A percentile compares a stretch with the other conserved stretches of the same genome.
These are phyloP conservation scores for Protoeuglena noctilucae DNA, from an alignment of 139 green algal genomes.

Conservation along the genomic window DNA sequence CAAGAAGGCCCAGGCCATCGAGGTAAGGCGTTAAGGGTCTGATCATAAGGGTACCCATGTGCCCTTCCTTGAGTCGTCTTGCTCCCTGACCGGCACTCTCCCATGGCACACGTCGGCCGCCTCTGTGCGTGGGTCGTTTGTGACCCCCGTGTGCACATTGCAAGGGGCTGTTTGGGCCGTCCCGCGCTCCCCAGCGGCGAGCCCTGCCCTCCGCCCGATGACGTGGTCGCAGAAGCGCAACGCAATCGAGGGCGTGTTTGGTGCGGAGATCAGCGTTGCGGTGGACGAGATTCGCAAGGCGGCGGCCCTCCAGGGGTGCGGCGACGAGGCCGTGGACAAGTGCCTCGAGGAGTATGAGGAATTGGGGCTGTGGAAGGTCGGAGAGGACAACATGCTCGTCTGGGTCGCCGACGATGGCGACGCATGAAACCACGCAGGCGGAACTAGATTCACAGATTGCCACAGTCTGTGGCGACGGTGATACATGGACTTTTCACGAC, in stretches of 20 bases:
- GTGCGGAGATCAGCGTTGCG: too few species aligned
- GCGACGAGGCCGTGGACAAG: conserved; percentile 28
- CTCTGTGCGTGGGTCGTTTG: not conserved
- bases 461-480: too few species aligned
- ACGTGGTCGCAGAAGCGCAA: not conserved
- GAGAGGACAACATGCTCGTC: too few species aligned
- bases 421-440: too few species aligned
- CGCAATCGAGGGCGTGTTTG: too few species aligned
- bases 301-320: conserved; percentile 1
- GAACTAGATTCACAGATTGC: too few species aligned
- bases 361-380: conserved; percentile 42
- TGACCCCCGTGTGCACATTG: too few species aligned
- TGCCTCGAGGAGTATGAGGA: conserved; percentile 50
- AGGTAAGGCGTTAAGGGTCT: too few species aligned
- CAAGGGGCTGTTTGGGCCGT: too few species aligned
- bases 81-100: conserved; percentile 5
- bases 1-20: conserved; percentile 13
- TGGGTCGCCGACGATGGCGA: too few species aligned
- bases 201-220: not conserved
- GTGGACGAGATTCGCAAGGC: not conserved
- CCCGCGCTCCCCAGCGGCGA: not conserved
- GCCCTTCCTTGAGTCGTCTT: conserved; percentile 11
- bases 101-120: not conserved
- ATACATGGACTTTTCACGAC: too few species aligned
- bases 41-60: not conserved